Evolutionary conservation across 2,329 filamentous ascomycete species (phyloP).

Genomic region (Madurella fahalii): DNA sequence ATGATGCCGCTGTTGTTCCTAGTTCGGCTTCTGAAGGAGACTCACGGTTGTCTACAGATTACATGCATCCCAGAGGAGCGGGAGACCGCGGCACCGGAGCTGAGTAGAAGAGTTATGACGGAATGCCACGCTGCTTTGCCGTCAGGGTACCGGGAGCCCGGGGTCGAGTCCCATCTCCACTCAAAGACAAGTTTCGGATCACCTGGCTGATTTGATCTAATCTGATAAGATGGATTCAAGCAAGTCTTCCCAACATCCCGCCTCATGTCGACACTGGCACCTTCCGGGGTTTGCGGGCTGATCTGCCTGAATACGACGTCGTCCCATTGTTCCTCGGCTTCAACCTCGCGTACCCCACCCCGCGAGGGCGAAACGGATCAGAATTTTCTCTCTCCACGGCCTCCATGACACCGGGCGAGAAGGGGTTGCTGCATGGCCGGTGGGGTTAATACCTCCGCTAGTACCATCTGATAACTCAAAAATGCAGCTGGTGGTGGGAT

Average conservation of each 20-base stretch:
- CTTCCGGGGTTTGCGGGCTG: not conserved
- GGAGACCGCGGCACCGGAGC: conserved; percentile 9
- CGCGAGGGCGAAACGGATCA: not conserved
- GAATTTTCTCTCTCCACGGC: conserved; percentile 8
- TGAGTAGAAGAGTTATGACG: conserved; percentile 4
- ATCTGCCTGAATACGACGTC: not conserved
- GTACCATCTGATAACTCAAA: conserved; percentile 24
- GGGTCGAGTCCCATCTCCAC: not conserved
- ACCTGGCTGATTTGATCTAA: conserved; percentile 13
- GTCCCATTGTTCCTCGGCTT: conserved; percentile 3
- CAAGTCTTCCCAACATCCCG: not conserved
- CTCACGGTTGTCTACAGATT: not conserved
- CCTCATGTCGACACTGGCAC: not conserved
- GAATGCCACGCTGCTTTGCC: conserved; percentile 3
- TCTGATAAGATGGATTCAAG: conserved; percentile 23
- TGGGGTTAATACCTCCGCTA: conserved; percentile 4
- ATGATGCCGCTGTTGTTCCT: too few species aligned
- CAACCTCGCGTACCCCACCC: not conserved
- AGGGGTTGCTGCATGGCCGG: not conserved
- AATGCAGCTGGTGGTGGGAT: conserved; percentile 9
- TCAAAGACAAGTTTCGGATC: not conserved
- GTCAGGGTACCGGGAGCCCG: not conserved
- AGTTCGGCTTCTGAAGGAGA: not conserved
- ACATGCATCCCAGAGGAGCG: not conserved
- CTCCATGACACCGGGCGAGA: not conserved